Evolutionary conservation across 73 alveolate genomes (phyloP), one percentile per base, ranked within the genome.

Genomic region (Loxodes magnus): DNA sequence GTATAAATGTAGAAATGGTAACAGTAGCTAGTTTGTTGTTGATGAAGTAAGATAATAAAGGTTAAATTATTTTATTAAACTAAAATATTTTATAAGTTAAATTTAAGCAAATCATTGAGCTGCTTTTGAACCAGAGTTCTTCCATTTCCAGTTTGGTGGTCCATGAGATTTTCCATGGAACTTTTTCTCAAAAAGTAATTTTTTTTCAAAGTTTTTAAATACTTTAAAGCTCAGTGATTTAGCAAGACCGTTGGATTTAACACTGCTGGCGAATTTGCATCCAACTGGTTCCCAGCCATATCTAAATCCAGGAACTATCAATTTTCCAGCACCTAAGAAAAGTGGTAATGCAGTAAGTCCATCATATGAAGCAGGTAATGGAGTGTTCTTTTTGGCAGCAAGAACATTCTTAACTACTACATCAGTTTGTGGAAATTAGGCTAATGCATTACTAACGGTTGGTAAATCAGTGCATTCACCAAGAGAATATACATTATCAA

Each of bases 101-200:
- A n/a, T n/a, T n/a, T n/a, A n/a, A n/a, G n/a, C n/a, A n/a, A n/a
- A n/a, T n/a, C n/a, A n/a, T n/a, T n/a, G n/a, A n/a, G n/a, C n/a
- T n/a, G n/a, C n/a, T n/a, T n/a, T n/a, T n/a, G n/a, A n/a, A n/a
- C n/a, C n/a, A n/a, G n/a, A n/a, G n/a, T n/a, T n/a, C n/a, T n/a
- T n/a, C n/a, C n/a, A n/a, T n/a, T n/a, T 46, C 59, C 59, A 46
- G 52, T 25, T 25, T 7, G 59, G 59, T 21, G 59, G 59, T 2
- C 59, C 59, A 23, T 22, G 27, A 0, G 27, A n/a, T 46, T 46
- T 46, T 9, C 59, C 59, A n/a, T 21, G 50, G 14, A 21, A 5
- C 27, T 46, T 46, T 41, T 46, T 46, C 7, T 46, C 59, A 2
- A 1, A 46, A 20, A n/a, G n/a, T n/a, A 12, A 10, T 2, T 46